Percentiles rank a stretch among this genome's conserved stretches.
phyloP scores from a whole-genome alignment of 192 early-diverging fungal species.

The Haplosporangium gracile region DNA sequence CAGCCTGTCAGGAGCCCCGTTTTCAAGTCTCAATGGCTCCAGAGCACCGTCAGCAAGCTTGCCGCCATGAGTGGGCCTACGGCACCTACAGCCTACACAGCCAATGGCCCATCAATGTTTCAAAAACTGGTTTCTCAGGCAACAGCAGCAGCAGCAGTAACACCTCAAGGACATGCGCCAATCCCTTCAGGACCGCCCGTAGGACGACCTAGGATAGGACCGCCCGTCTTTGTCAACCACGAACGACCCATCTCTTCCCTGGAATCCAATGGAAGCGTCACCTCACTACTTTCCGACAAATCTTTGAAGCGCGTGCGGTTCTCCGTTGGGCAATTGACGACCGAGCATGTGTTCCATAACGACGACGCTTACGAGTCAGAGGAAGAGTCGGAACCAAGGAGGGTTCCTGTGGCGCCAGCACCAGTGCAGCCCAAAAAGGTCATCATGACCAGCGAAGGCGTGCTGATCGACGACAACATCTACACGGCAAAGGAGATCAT shows the following conservation, averaged over 20 bases:
- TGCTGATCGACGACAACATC: conserved; percentile 47
- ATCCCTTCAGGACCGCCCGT: background rate
- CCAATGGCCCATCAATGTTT: conserved; percentile 43
- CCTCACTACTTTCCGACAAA: conserved; percentile 43
- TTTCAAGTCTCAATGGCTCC: conserved; percentile 54
- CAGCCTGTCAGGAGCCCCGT: conserved; percentile 41
- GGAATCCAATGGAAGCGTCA: conserved; percentile 19
- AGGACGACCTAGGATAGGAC: conserved; percentile 12
- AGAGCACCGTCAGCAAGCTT: conserved; percentile 54
- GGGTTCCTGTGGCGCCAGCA: conserved; percentile 4
- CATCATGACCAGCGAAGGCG: conserved; percentile 34
- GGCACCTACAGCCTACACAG: conserved; percentile 44
- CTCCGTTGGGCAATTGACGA: conserved; percentile 63
- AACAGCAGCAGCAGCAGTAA: conserved; percentile 29
- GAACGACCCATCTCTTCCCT: conserved; percentile 22
- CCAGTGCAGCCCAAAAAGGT: conserved; percentile 25
- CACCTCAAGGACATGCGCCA: conserved; percentile 12
- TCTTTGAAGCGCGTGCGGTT: conserved; percentile 67
- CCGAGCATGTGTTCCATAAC: conserved; percentile 61
- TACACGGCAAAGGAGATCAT: conserved; percentile 59
- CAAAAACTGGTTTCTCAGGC: conserved; percentile 46
- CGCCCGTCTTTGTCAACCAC: conserved; percentile 37
- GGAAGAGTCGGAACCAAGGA: conserved; percentile 42
- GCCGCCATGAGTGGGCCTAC: conserved; percentile 51
- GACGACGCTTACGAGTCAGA: conserved; percentile 58